Evolutionary conservation across 495 filamentous ascomycete genomes (phyloP), one percentile per base, ranked within the genome.

Genomic region (Aspergillus steynii): DNA sequence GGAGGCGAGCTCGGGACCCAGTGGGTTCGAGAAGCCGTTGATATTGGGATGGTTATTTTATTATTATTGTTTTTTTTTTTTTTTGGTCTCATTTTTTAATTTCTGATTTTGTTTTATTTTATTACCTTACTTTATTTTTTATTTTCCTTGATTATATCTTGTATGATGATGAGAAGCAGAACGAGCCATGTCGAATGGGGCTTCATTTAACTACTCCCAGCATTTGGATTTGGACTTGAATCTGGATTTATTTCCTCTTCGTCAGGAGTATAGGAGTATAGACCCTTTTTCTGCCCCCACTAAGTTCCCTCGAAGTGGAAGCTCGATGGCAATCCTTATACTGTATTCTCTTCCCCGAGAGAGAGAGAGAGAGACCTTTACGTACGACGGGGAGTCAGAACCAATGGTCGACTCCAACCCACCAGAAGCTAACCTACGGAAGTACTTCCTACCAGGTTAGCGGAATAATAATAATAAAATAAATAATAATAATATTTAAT

Each of bases 11-110:
- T 60, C 61, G 54, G 64, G 61, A 50, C 54, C 62, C 62, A 58
- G 62, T 64, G 59, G 59, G 59, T 65, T 61, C 59, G 56, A 61
- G 63, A 65, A 61, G 52, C 59, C 59, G 54, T 65, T 65, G 49
- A 53, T 37, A 57, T 61, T 61, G 58, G 55, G 55, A 55, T 34
- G 55, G 48, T 53, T 53, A 54, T 54, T 54, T 54, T 54, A 54
- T 32, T 48, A 54, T 55, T 61, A 45, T 52, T 61, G 50, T 20
- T 5, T 50, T 50, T 29, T 45, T 27, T 52, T 50, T 50, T 54
- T 56, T 20, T 20, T 20, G 20, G 20, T 20, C 20, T 20, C 20
- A 20, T 20, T 20, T 20, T 20, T 20, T 20, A 20, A 20, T 20
- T 20, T 20, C 20, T 20, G 20, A 20, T 20, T 14, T 1, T 42